These are phyloP conservation scores for Forsythia suspensa DNA, from an alignment of 257 asterid genomes.

Conservation along the genomic window DNA sequence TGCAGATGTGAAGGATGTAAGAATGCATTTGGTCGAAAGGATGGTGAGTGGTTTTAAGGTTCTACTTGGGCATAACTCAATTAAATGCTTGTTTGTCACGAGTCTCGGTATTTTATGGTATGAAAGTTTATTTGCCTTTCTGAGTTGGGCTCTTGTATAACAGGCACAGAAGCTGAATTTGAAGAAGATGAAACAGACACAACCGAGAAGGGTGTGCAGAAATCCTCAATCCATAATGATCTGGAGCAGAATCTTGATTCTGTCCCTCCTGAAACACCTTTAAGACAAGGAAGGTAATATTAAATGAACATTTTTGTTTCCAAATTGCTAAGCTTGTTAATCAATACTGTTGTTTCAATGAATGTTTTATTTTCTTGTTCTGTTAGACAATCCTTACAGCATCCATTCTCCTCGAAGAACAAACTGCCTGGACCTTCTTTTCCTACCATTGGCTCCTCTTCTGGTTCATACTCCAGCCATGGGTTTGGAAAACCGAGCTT, in stretches of 20 bases:
- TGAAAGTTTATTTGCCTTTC: conserved; percentile 15
- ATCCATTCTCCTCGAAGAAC: conserved; percentile 55
- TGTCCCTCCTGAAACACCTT: conserved; percentile 68
- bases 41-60: conserved; percentile 48
- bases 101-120: background rate
- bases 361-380: conserved; percentile 2
- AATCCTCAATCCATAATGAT: conserved; percentile 36
- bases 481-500: conserved; percentile 43
- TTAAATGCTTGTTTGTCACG: background rate
- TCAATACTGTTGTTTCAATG: conserved; percentile 4
- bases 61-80: background rate
- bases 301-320: background rate
- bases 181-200: conserved; percentile 68
- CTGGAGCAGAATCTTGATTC: conserved; percentile 52
- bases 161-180: conserved; percentile 57
- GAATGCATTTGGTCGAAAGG: conserved; percentile 86
- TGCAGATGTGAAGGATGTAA: conserved; percentile 98
- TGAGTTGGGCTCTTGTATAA: conserved; percentile 36
- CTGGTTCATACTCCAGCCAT: conserved; percentile 38
- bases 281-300: conserved; percentile 55
- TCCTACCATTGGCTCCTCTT: conserved; percentile 46
- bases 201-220: conserved; percentile 38
- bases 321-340: background rate
- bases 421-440: conserved; percentile 60
- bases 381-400: conserved; percentile 56